Evolutionary conservation across 352 stramenopile species (phyloP).

Genomic region (Peronosclerospora sorghi): DNA sequence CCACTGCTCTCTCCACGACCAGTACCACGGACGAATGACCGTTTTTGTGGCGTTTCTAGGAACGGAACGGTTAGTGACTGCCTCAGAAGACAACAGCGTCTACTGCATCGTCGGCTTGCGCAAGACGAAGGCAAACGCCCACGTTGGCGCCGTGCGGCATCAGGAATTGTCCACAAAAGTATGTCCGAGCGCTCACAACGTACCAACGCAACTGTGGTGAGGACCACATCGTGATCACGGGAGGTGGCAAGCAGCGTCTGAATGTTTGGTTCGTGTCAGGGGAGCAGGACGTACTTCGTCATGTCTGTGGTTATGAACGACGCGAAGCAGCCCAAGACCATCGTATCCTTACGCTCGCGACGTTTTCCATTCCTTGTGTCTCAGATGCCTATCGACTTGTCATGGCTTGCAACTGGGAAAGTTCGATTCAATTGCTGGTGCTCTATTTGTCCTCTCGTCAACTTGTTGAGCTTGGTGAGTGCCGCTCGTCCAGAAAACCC

Average conservation of each 20-base stretch:
- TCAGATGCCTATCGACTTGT: constrained; percentile 37
- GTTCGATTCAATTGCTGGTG: constrained; percentile 47
- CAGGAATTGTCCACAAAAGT: constrained; percentile 65
- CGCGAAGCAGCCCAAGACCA: constrained; percentile 59
- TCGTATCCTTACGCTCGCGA: constrained; percentile 64
- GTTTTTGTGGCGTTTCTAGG: constrained; percentile 45
- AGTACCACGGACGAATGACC: constrained; percentile 67
- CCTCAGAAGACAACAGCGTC: constrained; percentile 78
- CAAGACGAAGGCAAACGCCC: constrained; percentile 3
- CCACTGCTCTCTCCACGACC: constrained; percentile 44
- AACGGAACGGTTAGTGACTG: constrained; percentile 40
- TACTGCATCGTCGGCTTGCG: constrained; percentile 38
- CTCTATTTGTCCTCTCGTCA: constrained; percentile 27
- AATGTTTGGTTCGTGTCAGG: constrained; percentile 57
- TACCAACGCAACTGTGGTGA: constrained; percentile 22
- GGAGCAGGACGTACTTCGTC: constrained; percentile 25
- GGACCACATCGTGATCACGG: constrained; percentile 51
- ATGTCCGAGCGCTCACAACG: constrained; percentile 49
- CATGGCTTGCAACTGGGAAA: constrained; percentile 67
- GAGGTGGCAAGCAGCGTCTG: constrained; percentile 70
- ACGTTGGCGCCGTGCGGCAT: constrained; percentile 40
- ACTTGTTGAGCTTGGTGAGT: constrained; percentile 41
- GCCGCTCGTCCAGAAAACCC: constrained; percentile 56
- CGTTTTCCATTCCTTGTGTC: constrained; percentile 26
- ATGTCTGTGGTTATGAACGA: constrained; percentile 54